phyloP scores from a whole-genome alignment of 192 early-diverging fungal genomes.

The Jimgerdemannia flammicorona region DNA sequence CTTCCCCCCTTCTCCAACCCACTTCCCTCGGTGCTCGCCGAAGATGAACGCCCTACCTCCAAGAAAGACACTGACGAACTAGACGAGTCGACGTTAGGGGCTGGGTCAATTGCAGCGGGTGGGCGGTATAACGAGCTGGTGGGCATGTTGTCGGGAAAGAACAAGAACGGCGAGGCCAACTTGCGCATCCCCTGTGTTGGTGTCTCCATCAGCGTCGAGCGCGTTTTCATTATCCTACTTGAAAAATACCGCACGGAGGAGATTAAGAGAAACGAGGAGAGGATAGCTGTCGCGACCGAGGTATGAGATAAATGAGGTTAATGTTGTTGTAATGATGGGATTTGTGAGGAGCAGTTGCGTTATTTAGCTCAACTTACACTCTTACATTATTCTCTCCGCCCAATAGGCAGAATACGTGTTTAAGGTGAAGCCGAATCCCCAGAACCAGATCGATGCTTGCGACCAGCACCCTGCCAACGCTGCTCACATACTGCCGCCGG shows the following conservation, averaged over 20 bases:
- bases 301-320: constrained; percentile 92
- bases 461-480: constrained; percentile 53
- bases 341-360: neutral
- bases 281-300: constrained; percentile 82
- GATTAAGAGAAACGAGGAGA: constrained; percentile 79
- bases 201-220: constrained; percentile 92
- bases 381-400: neutral
- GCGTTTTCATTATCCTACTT: constrained; percentile 85
- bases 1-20: neutral
- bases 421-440: constrained; percentile 85
- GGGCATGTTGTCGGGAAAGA: constrained; percentile 84
- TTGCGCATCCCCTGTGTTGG: constrained; percentile 93
- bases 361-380: constrained; percentile 4
- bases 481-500: no score
- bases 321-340: constrained; percentile 18
- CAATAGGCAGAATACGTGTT: constrained; percentile 84
- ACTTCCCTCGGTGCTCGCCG: constrained; percentile 26
- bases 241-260: constrained; percentile 50
- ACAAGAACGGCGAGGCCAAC: constrained; percentile 52
- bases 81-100: constrained; percentile 77
- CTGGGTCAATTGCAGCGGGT: constrained; percentile 95
- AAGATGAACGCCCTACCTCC: constrained; percentile 35
- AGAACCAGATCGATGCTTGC: constrained; percentile 74
- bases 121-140: constrained; percentile 98
- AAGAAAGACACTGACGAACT: constrained; percentile 52